Base-by-base conservation (phyloP, 2,329 filamentous ascomycete genomes). In the Cordyceps javanica region DNA sequence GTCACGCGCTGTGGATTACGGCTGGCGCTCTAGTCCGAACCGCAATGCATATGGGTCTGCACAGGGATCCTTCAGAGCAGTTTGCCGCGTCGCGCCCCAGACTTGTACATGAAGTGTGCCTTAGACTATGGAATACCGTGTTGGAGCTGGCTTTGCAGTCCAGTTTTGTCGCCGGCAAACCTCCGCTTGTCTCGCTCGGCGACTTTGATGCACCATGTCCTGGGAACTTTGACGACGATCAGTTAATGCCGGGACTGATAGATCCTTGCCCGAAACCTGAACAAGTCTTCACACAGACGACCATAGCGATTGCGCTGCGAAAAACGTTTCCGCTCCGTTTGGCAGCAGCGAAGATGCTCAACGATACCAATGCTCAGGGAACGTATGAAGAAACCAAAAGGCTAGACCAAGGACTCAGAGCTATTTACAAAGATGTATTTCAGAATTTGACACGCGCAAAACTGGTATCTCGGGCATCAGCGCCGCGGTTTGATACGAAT, bases 51-150 rank as follows among this genome's bases (percentile, higher is more conserved):
- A 77, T 81, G 70, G 79, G 79, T 2, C 58, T 82, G 2, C 78
- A 82, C 55, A 68, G 75, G 51, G 79, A 82, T 54, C 77, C 80
- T 0, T 58, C 63, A 0, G 64, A 68, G 3, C 63, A 80, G 0
- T 69, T 74, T 0, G 68, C 72, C 0, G 67, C 67, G n/a, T 69
- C 67, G 3, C 65, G 67, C 0, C 21, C 32, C 5, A 36, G 21
- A 38, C 70, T 75, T 41, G 67, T 68, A 0, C 66, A 71, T 1
- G 79, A 82, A 65, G 76, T 81, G 67, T 73, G 77, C 1, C 70
- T 78, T 8, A 69, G 80, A 14, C 60, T 82, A 2, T 82, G 79
- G 80, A 77, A 77, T 41, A 80, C 79, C 0, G 73, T 81, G 21
- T 61, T 82, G 0, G 80, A 83, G 62, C 52, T 82, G 0, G 62